Evolutionary conservation across 2,329 filamentous ascomycete genomes (phyloP), one percentile per base, ranked within the genome.

Genomic region (Aspergillus uvarum): DNA sequence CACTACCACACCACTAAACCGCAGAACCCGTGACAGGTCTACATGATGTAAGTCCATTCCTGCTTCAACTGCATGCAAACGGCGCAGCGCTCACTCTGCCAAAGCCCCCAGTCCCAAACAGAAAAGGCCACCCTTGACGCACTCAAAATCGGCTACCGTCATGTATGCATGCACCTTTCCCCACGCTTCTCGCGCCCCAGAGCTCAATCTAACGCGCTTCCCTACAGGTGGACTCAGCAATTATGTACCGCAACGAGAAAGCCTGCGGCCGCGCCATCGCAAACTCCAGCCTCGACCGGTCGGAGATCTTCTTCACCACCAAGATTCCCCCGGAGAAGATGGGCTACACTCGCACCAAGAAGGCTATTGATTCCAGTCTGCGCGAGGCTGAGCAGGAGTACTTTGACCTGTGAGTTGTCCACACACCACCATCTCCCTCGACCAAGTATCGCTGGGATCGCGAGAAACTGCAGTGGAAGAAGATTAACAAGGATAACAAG

Each of bases 291-390:
- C 72, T 92, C 29, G 83, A 80, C 63, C 83, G 91, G 5, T 83
- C 87, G 59, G 87, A 93, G 68, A 80, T 95, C 56, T 91, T 91
- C 75, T 93, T 91, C 73, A 95, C 91, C 0, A 89, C 88, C 38
- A 96, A 95, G 78, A 82, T 95, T 14, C 86, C 86, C 1, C 86
- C 82, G 59, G 90, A 87, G 70, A 81, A 81, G 1, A 75, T 76
- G 67, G 82, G 83, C 4, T 94, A 93, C 73, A 83, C 89, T n/a
- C 78, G 80, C 3, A 89, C 89, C 24, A 83, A 87, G 53, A 79
- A 77, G 61, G 87, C 88, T 0, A 90, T 95, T 64, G 85, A 81
- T 62, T 63, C 63, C 73, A 84, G 70, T 89, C 85, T 31, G 80
- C 81, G 85, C 51, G 83, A 83, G 58, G 87, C 85, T 24, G 88